Base-by-base conservation (phyloP, 2,329 filamentous ascomycete genomes). In the Aureobasidium subglaciale region DNA sequence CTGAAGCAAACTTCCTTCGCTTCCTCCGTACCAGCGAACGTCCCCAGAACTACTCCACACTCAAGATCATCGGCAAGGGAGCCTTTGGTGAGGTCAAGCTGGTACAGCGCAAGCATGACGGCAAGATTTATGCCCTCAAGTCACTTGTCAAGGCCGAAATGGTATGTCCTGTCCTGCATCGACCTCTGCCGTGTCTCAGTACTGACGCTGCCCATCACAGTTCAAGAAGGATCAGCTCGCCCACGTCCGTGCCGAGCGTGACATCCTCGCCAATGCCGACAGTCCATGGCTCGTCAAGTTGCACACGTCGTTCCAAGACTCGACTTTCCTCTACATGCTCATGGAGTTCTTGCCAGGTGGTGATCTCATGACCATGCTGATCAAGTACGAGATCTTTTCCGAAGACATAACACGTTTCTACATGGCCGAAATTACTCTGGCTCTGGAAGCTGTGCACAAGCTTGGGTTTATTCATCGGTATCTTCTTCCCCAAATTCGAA, bases 331-430 rank as follows among this genome's bases (percentile, higher is more conserved):
- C 32, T 99, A 99, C 77, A 93, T 99, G 86, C 79, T 99, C 59
- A 99, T 99, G 93, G 93, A 99, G 74, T 99, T 97, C 74, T 81
- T 99, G 71, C 93, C 93, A 7, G 93, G 93, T 71, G 93, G 93
- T 71, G 93, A 99, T 75, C 73, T 99, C 70, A 99, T 99, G 93
- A 99, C 93, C 3, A 99, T 99, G 93, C 79, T 99, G 63, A 99
- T 99, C 77, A 99, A 97, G 79, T 99, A 99, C 68, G 93, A 99
- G 71, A 96, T 99, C 70, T 99, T 99, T 72, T 95, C 90, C 0
- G 92, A 97, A 71, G 93, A 99, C 63, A 97, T 99, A 63, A 99
- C 93, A 27, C 85, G 93, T 16, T 99, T 99, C 74, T 99, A 99
- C 74, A 99, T 99, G 83, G 93, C 93, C 22, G 92, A 99, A 72